A percentile compares a stretch with the other conserved stretches of the same genome.
These are phyloP conservation scores for Pichia sp. DNA, from an alignment of 1,139 yeast genomes.

Conservation along the genomic window DNA sequence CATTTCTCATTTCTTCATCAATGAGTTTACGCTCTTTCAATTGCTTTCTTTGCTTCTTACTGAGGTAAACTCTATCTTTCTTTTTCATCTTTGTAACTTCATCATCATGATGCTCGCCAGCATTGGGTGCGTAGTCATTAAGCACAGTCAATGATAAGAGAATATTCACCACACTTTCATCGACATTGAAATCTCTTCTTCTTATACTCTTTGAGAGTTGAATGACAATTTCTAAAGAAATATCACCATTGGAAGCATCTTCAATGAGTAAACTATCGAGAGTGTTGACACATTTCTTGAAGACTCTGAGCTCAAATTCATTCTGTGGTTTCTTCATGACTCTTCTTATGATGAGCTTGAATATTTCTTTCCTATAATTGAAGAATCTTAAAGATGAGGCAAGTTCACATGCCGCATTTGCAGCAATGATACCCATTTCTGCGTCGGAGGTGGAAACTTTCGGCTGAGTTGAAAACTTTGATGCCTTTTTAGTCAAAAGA, in stretches of 20 bases:
- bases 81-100: slow-evolving; percentile 53
- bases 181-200: slow-evolving; percentile 71
- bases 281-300: slow-evolving; percentile 54
- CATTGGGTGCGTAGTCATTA: slow-evolving; percentile 73
- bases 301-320: slow-evolving; percentile 42
- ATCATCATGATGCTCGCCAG: slow-evolving; percentile 33
- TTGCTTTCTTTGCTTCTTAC: slow-evolving; percentile 80
- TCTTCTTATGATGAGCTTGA: slow-evolving; percentile 60
- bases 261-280: slow-evolving; percentile 58
- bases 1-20: slow-evolving; percentile 81
- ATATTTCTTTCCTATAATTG: slow-evolving; percentile 69
- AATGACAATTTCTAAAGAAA: slow-evolving; percentile 67
- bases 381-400: slow-evolving; percentile 65
- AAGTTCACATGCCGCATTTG: slow-evolving; percentile 77
- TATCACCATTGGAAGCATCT: slow-evolving; percentile 70
- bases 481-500: slow-evolving; percentile 38
- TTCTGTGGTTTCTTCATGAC: slow-evolving; percentile 48
- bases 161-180: slow-evolving; percentile 72
- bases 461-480: slow-evolving; percentile 35
- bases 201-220: slow-evolving; percentile 62
- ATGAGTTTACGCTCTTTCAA: slow-evolving; percentile 81
- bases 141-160: slow-evolving; percentile 67
- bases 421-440: slow-evolving; percentile 50
- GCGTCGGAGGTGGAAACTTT: slow-evolving; percentile 34
- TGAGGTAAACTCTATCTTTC: slow-evolving; percentile 82